phyloP scores from a whole-genome alignment of 306 rosid genomes.

The Inga leiocalycina region DNA sequence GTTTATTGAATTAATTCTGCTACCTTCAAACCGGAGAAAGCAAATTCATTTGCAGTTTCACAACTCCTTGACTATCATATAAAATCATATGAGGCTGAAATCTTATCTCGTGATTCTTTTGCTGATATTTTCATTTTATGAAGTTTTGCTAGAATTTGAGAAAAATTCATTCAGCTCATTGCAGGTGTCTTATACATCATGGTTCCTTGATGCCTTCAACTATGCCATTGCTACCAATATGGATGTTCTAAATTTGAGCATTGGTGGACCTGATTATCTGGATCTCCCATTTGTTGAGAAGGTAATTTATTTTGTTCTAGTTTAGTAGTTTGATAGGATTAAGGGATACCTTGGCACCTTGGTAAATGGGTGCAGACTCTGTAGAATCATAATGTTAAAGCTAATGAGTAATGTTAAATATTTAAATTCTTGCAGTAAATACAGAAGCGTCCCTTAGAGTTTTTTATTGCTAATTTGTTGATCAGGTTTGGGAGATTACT shows the following conservation, averaged over 20 bases:
- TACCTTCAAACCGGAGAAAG: background rate
- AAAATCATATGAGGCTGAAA: conserved; percentile 22
- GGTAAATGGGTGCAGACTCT: background rate
- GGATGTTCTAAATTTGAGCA: conserved; percentile 96
- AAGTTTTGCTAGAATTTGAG: conserved; percentile 67
- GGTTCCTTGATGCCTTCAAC: conserved; percentile 99
- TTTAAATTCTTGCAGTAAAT: background rate
- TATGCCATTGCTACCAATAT: conserved; percentile 93
- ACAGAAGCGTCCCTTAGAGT: conserved; percentile 25
- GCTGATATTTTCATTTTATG: conserved; percentile 29
- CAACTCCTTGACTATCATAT: background rate
- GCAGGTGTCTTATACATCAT: conserved; percentile 98
- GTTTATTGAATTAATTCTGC: background rate
- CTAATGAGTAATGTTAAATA: background rate
- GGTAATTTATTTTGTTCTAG: conserved; percentile 44
- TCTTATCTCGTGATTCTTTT: background rate
- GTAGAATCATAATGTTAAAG: background rate
- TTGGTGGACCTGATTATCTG: conserved; percentile 98
- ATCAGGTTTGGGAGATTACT: conserved; percentile 95
- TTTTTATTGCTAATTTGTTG: conserved; percentile 40
- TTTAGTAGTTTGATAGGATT: conserved; percentile 18
- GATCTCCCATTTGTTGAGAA: conserved; percentile 99
- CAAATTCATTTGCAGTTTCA: background rate
- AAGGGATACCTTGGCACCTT: background rate
- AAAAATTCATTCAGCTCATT: conserved; percentile 84